These are phyloP conservation scores for Cucumis variabilis DNA, from an alignment of 331 rosid genomes.

Conservation along the genomic window DNA sequence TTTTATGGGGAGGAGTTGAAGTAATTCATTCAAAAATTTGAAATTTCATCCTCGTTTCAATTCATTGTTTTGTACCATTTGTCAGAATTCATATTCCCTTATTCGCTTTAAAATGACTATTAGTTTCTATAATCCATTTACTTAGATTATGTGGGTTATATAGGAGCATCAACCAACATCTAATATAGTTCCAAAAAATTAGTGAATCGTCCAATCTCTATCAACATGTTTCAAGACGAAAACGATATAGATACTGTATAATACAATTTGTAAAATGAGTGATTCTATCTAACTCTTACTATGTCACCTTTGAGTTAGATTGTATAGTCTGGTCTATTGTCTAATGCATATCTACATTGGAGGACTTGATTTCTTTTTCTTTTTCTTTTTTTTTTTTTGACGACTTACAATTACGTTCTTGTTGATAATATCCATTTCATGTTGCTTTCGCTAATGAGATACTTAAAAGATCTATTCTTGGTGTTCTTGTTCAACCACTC, in stretches of 20 bases:
- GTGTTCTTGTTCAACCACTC: not conserved
- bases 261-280: not conserved
- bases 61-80: not conserved
- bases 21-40: slow-evolving; percentile 8
- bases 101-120: not conserved
- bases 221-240: not conserved
- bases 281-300: not conserved
- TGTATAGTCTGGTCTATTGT: not conserved
- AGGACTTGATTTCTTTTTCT: not conserved
- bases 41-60: not conserved
- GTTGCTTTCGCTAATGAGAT: not conserved
- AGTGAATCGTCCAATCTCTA: not conserved
- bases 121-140: not conserved
- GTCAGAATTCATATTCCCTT: not conserved
- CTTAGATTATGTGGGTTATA: not conserved
- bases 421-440: not conserved
- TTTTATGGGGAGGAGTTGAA: not conserved
- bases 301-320: not conserved
- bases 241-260: not conserved
- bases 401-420: not conserved
- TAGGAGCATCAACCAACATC: not conserved
- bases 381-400: not conserved
- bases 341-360: not conserved
- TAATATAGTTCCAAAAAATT: not conserved
- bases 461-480: not conserved